These are phyloP conservation scores for Pleurotus eryngii DNA, from an alignment of 768 basidiomycete species.

Conservation along the genomic window DNA sequence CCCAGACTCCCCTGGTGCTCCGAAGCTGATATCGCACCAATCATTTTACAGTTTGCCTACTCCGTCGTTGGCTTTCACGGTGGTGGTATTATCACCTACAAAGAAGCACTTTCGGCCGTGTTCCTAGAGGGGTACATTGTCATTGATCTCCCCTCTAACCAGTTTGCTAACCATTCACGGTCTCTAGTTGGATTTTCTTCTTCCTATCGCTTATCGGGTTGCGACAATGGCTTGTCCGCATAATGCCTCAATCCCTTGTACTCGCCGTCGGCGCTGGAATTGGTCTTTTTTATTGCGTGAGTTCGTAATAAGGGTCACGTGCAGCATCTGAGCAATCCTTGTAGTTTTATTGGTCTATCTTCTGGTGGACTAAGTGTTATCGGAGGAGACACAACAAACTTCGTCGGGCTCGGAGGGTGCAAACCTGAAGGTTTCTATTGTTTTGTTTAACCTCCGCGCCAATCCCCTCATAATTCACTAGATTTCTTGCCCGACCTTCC, in stretches of 20 bases:
- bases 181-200: slow-evolving; percentile 73
- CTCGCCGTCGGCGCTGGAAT: slow-evolving; percentile 85
- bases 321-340: background rate
- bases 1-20: background rate
- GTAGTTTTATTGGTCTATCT: slow-evolving; percentile 72
- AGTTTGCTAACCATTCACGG: background rate
- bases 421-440: slow-evolving; percentile 38
- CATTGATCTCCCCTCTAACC: background rate
- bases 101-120: slow-evolving; percentile 79
- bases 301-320: slow-evolving; percentile 19
- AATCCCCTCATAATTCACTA: slow-evolving; percentile 10
- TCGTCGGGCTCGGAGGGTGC: slow-evolving; percentile 80
- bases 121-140: slow-evolving; percentile 77
- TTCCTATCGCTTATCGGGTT: slow-evolving; percentile 76
- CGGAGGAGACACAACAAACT: slow-evolving; percentile 65
- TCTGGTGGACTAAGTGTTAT: slow-evolving; percentile 69
- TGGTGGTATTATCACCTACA: slow-evolving; percentile 65
- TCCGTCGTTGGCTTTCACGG: slow-evolving; percentile 87
- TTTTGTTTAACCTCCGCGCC: background rate
- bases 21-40: background rate
- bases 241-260: slow-evolving; percentile 86
- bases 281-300: slow-evolving; percentile 79
- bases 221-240: slow-evolving; percentile 85
- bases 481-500: slow-evolving; percentile 48
- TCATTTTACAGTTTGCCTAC: slow-evolving; percentile 65